Conservation (phyloP, 2,329 filamentous ascomycete species). For the Dissoconium aciculare region DNA sequence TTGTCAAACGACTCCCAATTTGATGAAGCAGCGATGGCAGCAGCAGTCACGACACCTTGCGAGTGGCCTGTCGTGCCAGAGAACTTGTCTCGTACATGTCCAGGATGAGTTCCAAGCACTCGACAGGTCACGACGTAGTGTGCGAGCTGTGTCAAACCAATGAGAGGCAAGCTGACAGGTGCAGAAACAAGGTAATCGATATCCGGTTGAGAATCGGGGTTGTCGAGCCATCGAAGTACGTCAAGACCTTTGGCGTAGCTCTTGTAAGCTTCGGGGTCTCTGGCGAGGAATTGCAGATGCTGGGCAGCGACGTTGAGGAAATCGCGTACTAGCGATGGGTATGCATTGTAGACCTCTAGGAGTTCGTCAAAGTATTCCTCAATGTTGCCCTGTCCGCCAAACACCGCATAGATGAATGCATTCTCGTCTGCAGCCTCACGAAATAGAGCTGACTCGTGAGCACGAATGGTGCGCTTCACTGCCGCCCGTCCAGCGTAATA, state of each 20-base stretch:
- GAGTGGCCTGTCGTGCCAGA: slow-evolving; percentile 89
- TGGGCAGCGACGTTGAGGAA: slow-evolving; percentile 69
- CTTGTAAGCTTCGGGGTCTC: slow-evolving; percentile 78
- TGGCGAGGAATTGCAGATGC: slow-evolving; percentile 70
- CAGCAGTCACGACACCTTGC: slow-evolving; percentile 86
- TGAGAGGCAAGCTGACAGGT: slow-evolving; percentile 88
- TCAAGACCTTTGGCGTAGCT: slow-evolving; percentile 95
- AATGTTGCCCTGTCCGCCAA: slow-evolving; percentile 95
- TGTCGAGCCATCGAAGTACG: slow-evolving; percentile 81
- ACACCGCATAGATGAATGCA: slow-evolving; percentile 81
- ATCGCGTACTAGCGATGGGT: slow-evolving; percentile 78
- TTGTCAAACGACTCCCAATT: slow-evolving; percentile 87
- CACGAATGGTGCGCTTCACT: slow-evolving; percentile 70
- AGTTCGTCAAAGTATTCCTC: slow-evolving; percentile 99
- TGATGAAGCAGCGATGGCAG: slow-evolving; percentile 75
- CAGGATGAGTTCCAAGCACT: slow-evolving; percentile 75
- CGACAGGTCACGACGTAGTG: slow-evolving; percentile 94
- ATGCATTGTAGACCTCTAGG: slow-evolving; percentile 77
- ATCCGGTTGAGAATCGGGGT: slow-evolving; percentile 79
- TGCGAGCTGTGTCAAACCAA: slow-evolving; percentile 86
- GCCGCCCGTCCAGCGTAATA: slow-evolving; percentile 85
- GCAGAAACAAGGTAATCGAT: slow-evolving; percentile 88
- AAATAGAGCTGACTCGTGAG: slow-evolving; percentile 85
- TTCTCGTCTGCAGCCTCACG: slow-evolving; percentile 72
- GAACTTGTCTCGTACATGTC: slow-evolving; percentile 70